Base-by-base conservation (phyloP, 2,329 filamentous ascomycete genomes). In the Kalaharituber pfeilii region DNA sequence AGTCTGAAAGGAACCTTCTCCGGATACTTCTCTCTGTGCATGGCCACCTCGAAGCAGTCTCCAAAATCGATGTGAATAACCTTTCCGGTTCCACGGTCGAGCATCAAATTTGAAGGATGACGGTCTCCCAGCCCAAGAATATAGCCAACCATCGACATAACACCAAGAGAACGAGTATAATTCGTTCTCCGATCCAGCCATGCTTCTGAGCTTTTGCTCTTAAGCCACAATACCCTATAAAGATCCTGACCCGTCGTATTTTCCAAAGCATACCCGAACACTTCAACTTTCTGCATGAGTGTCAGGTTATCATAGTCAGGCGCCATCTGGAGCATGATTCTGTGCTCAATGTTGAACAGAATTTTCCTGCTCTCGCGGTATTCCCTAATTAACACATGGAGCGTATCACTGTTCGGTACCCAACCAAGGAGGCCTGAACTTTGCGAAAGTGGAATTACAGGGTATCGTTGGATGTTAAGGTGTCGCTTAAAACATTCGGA, bases 131-230 rank as follows among this genome's bases (percentile, higher is more conserved):
- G 75, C 57, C 91, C 93, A 22, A 99, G 79, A 60, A 99, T 96
- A 69, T 99, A 99, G 59, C 91, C 91, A n/a, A 96, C 91, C 87
- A 99, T 98, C n/a, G 87, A 95, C 91, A 98, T 99, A 64, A 98
- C 91, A 63, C 86, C 91, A 1, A 98, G 75, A 1, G 89, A 96
- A 55, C 91, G 83, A 18, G 91, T 98, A 71, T 98, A 99, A 67
- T 94, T 98, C n/a, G 93, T 98, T 52, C 91, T 83, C 44, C 91
- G 79, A 69, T 96, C 91, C 29, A 99, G 80, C 91, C 91, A 99
- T 1, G 89, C 84, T 69, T 99, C 91, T 0, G 89, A 95, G 58
- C 85, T 94, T 74, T 95, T 95, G 66, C 86, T 94, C 78, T 98
- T 98, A 62, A 99, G 76, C 91, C 93, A 99, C 30, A 99, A 73